Conservation (phyloP, 768 basidiomycete species). For the Naematelia aurantialba region DNA sequence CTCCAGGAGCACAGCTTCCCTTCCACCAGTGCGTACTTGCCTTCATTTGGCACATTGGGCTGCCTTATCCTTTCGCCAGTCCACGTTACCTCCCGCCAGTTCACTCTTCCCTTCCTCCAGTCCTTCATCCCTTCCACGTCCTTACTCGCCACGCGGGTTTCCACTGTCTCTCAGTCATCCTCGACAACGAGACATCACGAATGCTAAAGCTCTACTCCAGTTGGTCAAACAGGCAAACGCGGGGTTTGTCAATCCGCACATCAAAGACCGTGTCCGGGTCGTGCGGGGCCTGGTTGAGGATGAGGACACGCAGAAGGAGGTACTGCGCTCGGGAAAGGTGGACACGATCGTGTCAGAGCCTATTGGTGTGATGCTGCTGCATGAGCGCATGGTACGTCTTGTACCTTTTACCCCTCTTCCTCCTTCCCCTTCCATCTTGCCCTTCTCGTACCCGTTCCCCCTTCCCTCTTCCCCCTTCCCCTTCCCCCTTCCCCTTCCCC, state of each 20-base stretch:
- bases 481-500: too few species aligned
- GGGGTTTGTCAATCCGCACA: conserved; percentile 35
- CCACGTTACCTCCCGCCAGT: too few species aligned
- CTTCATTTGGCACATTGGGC: too few species aligned
- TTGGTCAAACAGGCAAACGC: conserved; percentile 37
- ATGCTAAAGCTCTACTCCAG: conserved; percentile 13
- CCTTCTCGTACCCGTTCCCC: too few species aligned
- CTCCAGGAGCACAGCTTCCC: too few species aligned
- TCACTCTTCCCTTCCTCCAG: neutral
- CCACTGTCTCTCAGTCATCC: too few species aligned
- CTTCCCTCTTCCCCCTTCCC: too few species aligned
- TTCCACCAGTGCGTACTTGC: too few species aligned
- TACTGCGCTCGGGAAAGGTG: conserved; percentile 39
- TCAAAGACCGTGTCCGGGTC: conserved; percentile 39
- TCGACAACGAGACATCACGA: too few species aligned
- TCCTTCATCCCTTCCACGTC: neutral
- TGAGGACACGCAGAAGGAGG: conserved; percentile 28
- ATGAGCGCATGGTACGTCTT: conserved; percentile 47
- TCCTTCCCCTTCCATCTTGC: too few species aligned
- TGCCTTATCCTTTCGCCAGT: too few species aligned
- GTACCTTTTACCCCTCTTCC: too few species aligned
- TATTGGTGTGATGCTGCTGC: conserved; percentile 49
- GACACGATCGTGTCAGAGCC: conserved; percentile 50
- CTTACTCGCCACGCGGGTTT: neutral
- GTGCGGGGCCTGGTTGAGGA: conserved; percentile 48